Conservation (phyloP, 192 early-diverging fungal species). For the Coemansia sp. region DNA sequence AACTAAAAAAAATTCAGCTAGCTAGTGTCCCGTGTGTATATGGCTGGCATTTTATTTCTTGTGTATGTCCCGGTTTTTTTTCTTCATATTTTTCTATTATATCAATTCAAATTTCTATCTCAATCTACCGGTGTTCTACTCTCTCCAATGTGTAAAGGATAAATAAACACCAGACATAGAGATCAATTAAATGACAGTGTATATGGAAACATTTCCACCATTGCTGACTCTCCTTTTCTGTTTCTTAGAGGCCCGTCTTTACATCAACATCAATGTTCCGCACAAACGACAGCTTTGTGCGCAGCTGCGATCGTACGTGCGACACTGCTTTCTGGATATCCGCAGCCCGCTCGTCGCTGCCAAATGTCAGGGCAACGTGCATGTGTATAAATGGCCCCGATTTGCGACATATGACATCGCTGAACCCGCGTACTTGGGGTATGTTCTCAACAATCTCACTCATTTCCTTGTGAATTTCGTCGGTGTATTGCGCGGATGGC, state of each 20-base stretch:
- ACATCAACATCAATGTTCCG: slow-evolving; percentile 39
- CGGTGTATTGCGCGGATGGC: slow-evolving; percentile 26
- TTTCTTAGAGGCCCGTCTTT: not conserved
- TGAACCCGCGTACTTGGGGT: slow-evolving; percentile 12
- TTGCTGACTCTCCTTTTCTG: not conserved
- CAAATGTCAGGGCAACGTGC: slow-evolving; percentile 24
- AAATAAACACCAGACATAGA: no score
- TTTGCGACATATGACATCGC: slow-evolving; percentile 40
- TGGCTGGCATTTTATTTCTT: slow-evolving; percentile 5
- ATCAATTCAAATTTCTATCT: no score
- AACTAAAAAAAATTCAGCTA: not conserved
- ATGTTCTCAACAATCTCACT: slow-evolving; percentile 3
- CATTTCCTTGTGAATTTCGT: slow-evolving; percentile 28
- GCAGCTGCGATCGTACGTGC: slow-evolving; percentile 20
- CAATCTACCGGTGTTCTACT: no score
- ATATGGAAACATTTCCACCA: not conserved
- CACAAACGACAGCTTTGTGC: slow-evolving; percentile 24
- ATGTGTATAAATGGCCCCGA: slow-evolving; percentile 48
- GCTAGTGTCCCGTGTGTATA: slow-evolving; percentile 11
- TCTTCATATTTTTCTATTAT: no score
- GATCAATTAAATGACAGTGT: no score
- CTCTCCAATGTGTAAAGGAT: no score
- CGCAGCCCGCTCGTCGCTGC: slow-evolving; percentile 17
- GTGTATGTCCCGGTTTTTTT: not conserved
- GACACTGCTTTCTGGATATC: slow-evolving; percentile 14